Evolutionary conservation across 306 rosid genomes (phyloP).

Genomic region (Rosa chinensis): DNA sequence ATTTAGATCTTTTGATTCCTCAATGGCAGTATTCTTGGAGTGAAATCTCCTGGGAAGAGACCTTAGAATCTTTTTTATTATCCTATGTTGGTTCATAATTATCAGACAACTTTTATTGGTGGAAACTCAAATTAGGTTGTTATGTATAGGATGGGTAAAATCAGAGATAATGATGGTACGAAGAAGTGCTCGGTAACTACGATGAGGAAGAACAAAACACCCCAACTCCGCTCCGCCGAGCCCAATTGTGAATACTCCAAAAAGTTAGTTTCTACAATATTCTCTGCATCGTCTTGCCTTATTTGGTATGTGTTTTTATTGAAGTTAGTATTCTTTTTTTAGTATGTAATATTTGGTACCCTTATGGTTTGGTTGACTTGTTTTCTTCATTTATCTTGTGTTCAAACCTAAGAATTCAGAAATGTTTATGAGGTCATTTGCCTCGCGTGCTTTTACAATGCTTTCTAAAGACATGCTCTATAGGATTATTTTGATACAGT

Average conservation of each 20-base stretch:
- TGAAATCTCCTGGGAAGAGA: too few species aligned
- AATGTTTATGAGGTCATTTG: too few species aligned
- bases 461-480: not conserved
- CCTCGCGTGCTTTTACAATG: too few species aligned
- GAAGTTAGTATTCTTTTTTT: not conserved
- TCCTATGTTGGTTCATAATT: not conserved
- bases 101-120: not conserved
- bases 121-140: not conserved
- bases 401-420: too few species aligned
- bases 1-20: too few species aligned
- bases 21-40: too few species aligned
- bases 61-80: too few species aligned
- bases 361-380: too few species aligned
- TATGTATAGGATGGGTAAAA: slow-evolving; percentile 53
- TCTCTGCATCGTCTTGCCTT: not conserved
- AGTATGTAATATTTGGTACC: too few species aligned
- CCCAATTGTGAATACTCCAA: slow-evolving; percentile 50
- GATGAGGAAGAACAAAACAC: slow-evolving; percentile 67
- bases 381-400: too few species aligned
- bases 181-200: slow-evolving; percentile 67
- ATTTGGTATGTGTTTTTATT: too few species aligned
- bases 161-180: slow-evolving; percentile 72
- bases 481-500: not conserved
- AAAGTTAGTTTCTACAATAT: slow-evolving; percentile 41
- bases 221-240: slow-evolving; percentile 53